Base-by-base conservation (phyloP, 345 rosid species). In the Carallia brachiata region DNA sequence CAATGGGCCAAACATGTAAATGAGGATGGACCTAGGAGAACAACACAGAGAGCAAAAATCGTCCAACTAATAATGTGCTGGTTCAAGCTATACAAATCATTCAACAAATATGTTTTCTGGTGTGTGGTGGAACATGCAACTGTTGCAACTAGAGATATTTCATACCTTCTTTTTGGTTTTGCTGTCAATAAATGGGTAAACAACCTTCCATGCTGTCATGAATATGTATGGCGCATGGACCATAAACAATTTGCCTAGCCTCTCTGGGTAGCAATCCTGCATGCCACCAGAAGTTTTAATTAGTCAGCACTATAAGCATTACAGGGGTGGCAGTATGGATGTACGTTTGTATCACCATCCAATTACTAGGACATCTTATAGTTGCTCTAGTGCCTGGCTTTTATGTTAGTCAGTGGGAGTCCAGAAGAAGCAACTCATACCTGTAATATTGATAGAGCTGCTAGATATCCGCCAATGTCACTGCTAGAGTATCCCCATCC, bases 241-340 rank as follows among this genome's bases (percentile, higher is more conserved):
- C 34, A 94, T 76, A 23, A 70, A 82, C 54, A 90, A 73, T 65
- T 88, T 94, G 57, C 88, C 98, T 16, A 94, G 78, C 78, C 98
- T 86, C 83, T 94, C 97, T 0, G 97, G 98, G 66, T 82, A 91
- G 71, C 88, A 90, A 63, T 94, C 98, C 98, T 89, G 85, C 98
- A 97, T 89, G 85, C 53, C 40, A 76, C 47, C 32, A 71, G 50
- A 31, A 78, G 60, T 27, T 59, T 15, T 31, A 48, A 23, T 23
- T 23, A 53, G 56, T 36, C 44, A 65, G 34, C 18, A n/a, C n/a
- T 36, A 6, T 31, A 54, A 36, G 13, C 62, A 67, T 55, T 37
- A 13, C 3, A 44, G 13, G 50, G 50, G 17, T 12, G 16, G 66
- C 48, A 36, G 23, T 9, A 56, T 15, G 36, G 8, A 8, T 12